These are phyloP conservation scores for Pythium rishiriense DNA, from an alignment of 352 stramenopile species.

Conservation along the genomic window DNA sequence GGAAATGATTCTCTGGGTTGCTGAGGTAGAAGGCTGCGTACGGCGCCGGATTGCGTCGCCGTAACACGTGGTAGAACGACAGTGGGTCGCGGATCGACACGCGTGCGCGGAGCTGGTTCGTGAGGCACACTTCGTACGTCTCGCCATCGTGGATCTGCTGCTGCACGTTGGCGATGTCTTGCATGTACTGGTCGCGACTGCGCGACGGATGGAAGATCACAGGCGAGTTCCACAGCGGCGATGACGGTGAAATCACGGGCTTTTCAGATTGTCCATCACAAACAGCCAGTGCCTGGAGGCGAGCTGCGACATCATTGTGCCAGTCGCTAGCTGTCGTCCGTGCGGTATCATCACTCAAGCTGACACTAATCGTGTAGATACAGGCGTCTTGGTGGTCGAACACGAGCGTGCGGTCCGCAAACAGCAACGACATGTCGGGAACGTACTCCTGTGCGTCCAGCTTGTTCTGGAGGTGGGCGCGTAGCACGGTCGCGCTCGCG, in stretches of 20 bases:
- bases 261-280: too few species aligned
- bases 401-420: slow-evolving; percentile 86
- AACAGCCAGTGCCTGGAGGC: slow-evolving; percentile 15
- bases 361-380: slow-evolving; percentile 79
- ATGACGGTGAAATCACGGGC: too few species aligned
- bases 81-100: slow-evolving; percentile 47
- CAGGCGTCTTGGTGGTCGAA: slow-evolving; percentile 82
- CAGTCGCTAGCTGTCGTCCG: slow-evolving; percentile 16
- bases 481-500: slow-evolving; percentile 27
- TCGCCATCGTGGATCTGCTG: slow-evolving; percentile 91
- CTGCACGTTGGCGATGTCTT: slow-evolving; percentile 87
- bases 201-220: slow-evolving; percentile 67
- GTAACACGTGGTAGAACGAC: slow-evolving; percentile 91
- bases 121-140: slow-evolving; percentile 97
- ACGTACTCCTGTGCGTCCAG: slow-evolving; percentile 36
- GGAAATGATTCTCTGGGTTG: slow-evolving; percentile 50
- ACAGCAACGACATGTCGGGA: slow-evolving; percentile 90
- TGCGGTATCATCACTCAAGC: slow-evolving; percentile 31
- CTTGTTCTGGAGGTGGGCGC: slow-evolving; percentile 31
- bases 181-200: slow-evolving; percentile 76
- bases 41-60: slow-evolving; percentile 92
- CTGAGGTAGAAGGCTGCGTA: slow-evolving; percentile 92
- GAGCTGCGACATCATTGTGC: slow-evolving; percentile 26
- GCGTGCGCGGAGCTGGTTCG: slow-evolving; percentile 88
- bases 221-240: background rate